Base-by-base conservation (phyloP, 78 protist species). In the Acrasis kona region DNA sequence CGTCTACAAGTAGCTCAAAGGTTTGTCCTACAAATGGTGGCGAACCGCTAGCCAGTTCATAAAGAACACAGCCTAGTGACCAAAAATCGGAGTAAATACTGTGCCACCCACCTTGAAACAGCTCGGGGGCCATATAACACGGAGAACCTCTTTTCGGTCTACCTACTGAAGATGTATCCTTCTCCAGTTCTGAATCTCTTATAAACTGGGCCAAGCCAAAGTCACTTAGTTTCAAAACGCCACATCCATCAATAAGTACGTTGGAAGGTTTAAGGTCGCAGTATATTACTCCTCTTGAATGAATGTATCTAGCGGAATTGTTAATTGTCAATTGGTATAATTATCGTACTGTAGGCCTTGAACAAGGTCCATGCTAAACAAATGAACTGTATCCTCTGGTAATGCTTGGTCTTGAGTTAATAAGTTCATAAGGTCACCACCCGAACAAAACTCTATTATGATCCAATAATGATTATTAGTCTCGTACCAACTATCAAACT, bases 381-480 rank as follows among this genome's bases (percentile, higher is more conserved):
- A 5, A 5, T 12, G 72, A 19, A 71, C 64, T 28, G 78, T 42
- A 28, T 2, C 4, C 35, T 76, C 86, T 0, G 84, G 81, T n/a
- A 85, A 68, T 12, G 31, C 0, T 10, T 39, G 28, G 57, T 86
- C 91, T 30, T 34, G 58, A 35, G n/a, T 27, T 35, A 86, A 57
- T 5, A 83, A 27, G 7, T 35, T 10, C 3, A 28, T 12, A 39
- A 87, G 57, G 65, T n/a, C n/a, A n/a, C n/a, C n/a, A n/a, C n/a
- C n/a, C n/a, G n/a, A n/a, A n/a, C n/a, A n/a, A n/a, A n/a, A 66
- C 82, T 87, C 92, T 32, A 66, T 4, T 36, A 87, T 65, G 8
- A 87, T 35, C 92, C 92, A 87, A 27, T 84, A 41, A 70, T 87
- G 92, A 57, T 82, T 80, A 38, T 50, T 10, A 9, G 92, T 83